Base-by-base conservation (phyloP, 2,329 filamentous ascomycete genomes). In the Cryphonectria carpinicola region DNA sequence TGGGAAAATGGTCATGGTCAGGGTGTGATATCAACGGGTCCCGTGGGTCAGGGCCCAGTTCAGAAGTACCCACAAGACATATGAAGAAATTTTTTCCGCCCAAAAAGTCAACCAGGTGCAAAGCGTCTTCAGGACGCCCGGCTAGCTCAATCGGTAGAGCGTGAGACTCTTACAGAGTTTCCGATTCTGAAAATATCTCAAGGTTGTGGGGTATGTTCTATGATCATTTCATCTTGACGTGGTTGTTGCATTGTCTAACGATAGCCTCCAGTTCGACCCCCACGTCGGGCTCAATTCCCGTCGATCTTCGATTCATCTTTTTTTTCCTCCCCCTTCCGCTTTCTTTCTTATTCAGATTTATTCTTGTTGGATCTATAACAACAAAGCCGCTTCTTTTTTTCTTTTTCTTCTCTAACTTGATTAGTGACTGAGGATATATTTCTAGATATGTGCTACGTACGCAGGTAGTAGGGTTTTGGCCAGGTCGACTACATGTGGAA, bases 71-170 rank as follows among this genome's bases (percentile, higher is more conserved):
- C 54, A 13, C 25, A 8, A 61, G 32, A 37, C 25, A 61, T 39
- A 61, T 39, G 58, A 39, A 61, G 58, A 39, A 37, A 4, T 61
- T 61, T 61, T 13, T 19, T n/a, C 10, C 13, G 7, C 8, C 14
- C 17, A 11, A 5, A 28, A 56, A 6, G 6, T 32, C 52, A 56
- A 28, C 25, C 13, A 58, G 13, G n/a, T 22, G 3, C 46, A n/a
- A 35, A 65, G 67, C 67, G 67, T 66, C 67, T 64, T 69, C 1
- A 52, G 49, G 65, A 46, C 65, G 84, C 85, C 85, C 82, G 84
- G 85, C 84, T 89, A 89, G 87, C 87, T 89, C 87, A 89, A 89
- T 89, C 86, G 86, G 87, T 90, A 90, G 89, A 91, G 88, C 88
- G 88, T 90, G 86, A 89, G 88, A 90, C 89, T 90, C 89, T 88